These are phyloP conservation scores for Phytophthora pisi DNA, from an alignment of 352 stramenopile species.

Conservation along the genomic window DNA sequence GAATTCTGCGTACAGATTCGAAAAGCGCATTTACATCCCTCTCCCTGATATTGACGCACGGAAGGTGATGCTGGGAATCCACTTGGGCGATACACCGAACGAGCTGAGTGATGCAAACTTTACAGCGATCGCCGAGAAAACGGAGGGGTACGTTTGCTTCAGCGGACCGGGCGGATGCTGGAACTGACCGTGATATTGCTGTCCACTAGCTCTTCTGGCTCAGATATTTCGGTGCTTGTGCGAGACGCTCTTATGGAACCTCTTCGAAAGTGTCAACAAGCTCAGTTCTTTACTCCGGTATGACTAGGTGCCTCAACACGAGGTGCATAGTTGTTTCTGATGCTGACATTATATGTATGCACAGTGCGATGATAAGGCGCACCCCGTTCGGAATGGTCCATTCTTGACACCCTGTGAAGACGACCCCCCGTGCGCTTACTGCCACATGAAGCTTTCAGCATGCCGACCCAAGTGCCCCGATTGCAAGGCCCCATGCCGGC, in stretches of 20 bases:
- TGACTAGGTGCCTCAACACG: constrained; percentile 1
- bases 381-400: constrained; percentile 56
- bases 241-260: constrained; percentile 98
- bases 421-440: constrained; percentile 86
- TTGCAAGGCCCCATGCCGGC: constrained; percentile 73
- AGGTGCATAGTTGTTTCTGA: background rate
- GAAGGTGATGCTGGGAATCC: constrained; percentile 96
- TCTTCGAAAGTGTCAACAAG: constrained; percentile 96
- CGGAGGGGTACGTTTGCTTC: constrained; percentile 84
- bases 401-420: constrained; percentile 87
- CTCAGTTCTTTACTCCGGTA: constrained; percentile 91
- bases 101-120: constrained; percentile 95
- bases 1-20: constrained; percentile 84
- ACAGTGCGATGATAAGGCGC: constrained; percentile 83
- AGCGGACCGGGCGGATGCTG: background rate
- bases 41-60: constrained; percentile 93
- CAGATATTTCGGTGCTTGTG: constrained; percentile 97
- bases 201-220: constrained; percentile 85
- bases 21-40: constrained; percentile 99
- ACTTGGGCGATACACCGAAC: constrained; percentile 97
- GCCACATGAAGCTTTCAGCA: constrained; percentile 89
- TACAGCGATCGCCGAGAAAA: constrained; percentile 91
- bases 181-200: constrained; percentile 11
- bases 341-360: background rate
- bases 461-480: constrained; percentile 68